Conservation (phyloP, 1,284 basidiomycete species). For the Irpex sp. region DNA sequence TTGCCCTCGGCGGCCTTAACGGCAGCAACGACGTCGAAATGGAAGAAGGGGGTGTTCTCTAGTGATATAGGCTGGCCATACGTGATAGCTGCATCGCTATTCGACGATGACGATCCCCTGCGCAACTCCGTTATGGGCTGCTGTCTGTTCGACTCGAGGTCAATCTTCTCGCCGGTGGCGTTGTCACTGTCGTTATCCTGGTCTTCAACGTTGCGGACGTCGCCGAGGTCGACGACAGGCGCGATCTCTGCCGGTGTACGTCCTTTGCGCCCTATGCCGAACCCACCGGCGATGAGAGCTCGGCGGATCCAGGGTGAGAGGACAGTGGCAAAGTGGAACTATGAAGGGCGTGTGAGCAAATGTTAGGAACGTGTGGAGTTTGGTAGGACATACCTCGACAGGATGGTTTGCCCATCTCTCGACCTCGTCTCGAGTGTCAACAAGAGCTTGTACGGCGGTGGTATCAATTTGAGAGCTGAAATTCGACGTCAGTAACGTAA, state of each 20-base stretch:
- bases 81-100: slow-evolving; percentile 9
- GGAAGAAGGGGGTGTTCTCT: slow-evolving; percentile 80
- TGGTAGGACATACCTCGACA: slow-evolving; percentile 57
- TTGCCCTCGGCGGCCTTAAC: slow-evolving; percentile 64
- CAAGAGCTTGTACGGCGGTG: slow-evolving; percentile 87
- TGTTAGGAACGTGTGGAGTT: neutral
- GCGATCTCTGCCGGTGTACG: slow-evolving; percentile 62
- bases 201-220: slow-evolving; percentile 25
- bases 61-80: slow-evolving; percentile 41
- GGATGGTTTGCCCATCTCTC: slow-evolving; percentile 83
- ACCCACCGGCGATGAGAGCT: slow-evolving; percentile 84
- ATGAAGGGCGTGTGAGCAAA: neutral
- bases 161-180: slow-evolving; percentile 13
- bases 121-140: slow-evolving; percentile 9
- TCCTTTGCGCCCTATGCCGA: slow-evolving; percentile 60
- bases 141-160: slow-evolving; percentile 21
- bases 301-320: slow-evolving; percentile 94
- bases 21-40: slow-evolving; percentile 75
- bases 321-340: slow-evolving; percentile 89
- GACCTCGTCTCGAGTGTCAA: slow-evolving; percentile 85
- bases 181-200: neutral
- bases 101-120: neutral
- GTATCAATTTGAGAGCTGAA: slow-evolving; percentile 75
- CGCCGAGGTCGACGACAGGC: slow-evolving; percentile 63
- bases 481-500: slow-evolving; percentile 5